Base-by-base conservation (phyloP, 2,329 filamentous ascomycete species). In the Capronia epimyces region DNA sequence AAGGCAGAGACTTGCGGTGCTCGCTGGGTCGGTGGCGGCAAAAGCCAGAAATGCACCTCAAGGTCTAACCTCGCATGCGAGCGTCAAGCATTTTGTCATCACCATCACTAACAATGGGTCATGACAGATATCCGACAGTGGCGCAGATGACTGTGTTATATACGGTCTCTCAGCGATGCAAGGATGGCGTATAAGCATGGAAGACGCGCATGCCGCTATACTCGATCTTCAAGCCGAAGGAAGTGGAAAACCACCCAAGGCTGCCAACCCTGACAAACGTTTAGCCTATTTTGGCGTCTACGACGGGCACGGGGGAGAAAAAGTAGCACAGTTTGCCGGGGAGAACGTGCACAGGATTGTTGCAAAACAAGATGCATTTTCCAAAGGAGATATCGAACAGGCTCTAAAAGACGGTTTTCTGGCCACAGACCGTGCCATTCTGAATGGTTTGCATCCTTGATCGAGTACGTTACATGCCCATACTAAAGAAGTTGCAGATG, bases 161-260 rank as follows among this genome's bases (percentile, higher is more conserved):
- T 98, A 87, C 71, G 93, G 93, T 67, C 83, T 97, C 61, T 98
- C 93, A 61, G 89, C 89, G 72, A 98, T 98, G 93, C 93, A 98
- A 74, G 93, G 93, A 77, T 98, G 93, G 93, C 87, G 93, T 75
- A 97, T 98, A 75, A 95, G 88, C 77, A 98, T 98, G 93, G 93
- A 98, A 71, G 93, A 98, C 69, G 84, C 93, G 58, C 93, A 98
- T 74, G 88, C 87, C 56, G 81, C 87, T 49, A 75, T 97, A 46
- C 86, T 98, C 67, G 88, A 97, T 71, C 82, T 97, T 61, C 81
- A 93, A 65, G 76, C 82, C 55, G 74, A 76, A 55, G 73, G 73
- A 62, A 71, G 71, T 29, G 68, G 66, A 53, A 72, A 76, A 56
- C 75, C 78, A 41, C 70, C 73, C 58, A 71, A 74, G 62, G 79